Evolutionary conservation across 306 rosid species (phyloP), one percentile per base, ranked within the genome.

Genomic region (Elaeagnus macrophylla): DNA sequence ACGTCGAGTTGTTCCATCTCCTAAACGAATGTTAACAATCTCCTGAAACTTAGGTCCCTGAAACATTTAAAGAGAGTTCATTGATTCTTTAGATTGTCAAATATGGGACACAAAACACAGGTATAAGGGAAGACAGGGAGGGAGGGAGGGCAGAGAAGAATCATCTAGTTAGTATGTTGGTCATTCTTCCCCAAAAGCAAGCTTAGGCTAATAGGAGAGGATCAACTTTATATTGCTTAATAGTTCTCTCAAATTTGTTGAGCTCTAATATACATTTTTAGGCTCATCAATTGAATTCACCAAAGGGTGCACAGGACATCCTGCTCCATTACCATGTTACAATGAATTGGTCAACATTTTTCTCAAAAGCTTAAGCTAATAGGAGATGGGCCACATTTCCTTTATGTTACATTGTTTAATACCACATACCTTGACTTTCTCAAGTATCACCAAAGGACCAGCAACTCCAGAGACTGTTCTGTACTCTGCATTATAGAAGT

Each of bases 381-480:
- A 10, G 7, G 10, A 6, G 9, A 11, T 4, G 5, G 48, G 60
- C 19, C n/a, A 56, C 15, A 15, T 12, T 51, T 45, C 15, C 39
- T 43, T 46, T 20, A 40, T 49, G 32, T 37, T 19, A 50, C 40
- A 64, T 54, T 56, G 56, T 39, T 53, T 4, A 48, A 12, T 40
- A 32, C 46, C 60, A 38, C 69, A 46, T 64, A 87, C 99, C 99
- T 93, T 93, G 19, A 93, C 99, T 84, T 93, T 93, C 5, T 93
- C 99, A 64, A 93, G 96, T 67, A 93, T 93, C 56, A 93, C 99
- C 79, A 93, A 72, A 4, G 99, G 99, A 67, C 99, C 99, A 55
- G 99, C 99, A 73, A 93, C 99, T 55, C 99, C 99, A 37, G 99
- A 93, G 46, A 93, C 96, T 48, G 99, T 93, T 79, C 99, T 82